Evolutionary conservation across 345 rosid genomes (phyloP), one percentile per base, ranked within the genome.

Genomic region (Sonneratia alba): DNA sequence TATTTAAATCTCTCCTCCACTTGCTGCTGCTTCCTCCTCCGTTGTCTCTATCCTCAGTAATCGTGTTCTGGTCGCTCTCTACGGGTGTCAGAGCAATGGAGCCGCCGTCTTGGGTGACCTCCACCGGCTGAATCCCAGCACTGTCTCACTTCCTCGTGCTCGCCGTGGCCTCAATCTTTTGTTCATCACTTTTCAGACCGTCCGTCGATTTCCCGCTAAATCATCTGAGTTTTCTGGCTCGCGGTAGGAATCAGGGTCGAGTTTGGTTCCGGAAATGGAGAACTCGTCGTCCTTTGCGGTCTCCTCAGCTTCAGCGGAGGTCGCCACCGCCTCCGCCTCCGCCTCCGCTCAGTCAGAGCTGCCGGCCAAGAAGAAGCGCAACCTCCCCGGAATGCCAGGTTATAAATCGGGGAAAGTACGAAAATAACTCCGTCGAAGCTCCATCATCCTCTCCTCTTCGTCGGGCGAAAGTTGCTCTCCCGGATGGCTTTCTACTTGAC

Each of bases 321-420:
- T 37, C 43, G 43, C 43, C 43, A 40, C 43, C 43, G 45, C 45
- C 45, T 1, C 3, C 6, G 6, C 7, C 10, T 5, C 45, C 71
- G 74, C 42, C 61, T 77, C 70, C 36, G 77, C 77, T 37, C 73
- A 45, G 27, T 36, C 75, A 14, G 74, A 56, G 34, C 76, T 62
- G 22, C 68, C 81, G 34, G 69, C 78, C 55, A 89, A 83, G 85
- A 89, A 86, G 86, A 89, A 81, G 81, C 84, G 96, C 36, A 89
- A 81, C 70, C 96, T 87, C 77, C 96, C 96, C 14, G 96, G 96
- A 81, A 89, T 85, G 92, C 96, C 96, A 68, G 96, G 96, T 87
- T 69, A 69, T 22, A 61, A 38, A 4, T 16, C 5, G 65, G 16
- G 56, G 24, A 8, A 21, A 42, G 72, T 40, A 51, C 10, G 34